These are phyloP conservation scores for Pharus latifolius DNA, from an alignment of 176 grass and related monocot genomes.

Conservation along the genomic window DNA sequence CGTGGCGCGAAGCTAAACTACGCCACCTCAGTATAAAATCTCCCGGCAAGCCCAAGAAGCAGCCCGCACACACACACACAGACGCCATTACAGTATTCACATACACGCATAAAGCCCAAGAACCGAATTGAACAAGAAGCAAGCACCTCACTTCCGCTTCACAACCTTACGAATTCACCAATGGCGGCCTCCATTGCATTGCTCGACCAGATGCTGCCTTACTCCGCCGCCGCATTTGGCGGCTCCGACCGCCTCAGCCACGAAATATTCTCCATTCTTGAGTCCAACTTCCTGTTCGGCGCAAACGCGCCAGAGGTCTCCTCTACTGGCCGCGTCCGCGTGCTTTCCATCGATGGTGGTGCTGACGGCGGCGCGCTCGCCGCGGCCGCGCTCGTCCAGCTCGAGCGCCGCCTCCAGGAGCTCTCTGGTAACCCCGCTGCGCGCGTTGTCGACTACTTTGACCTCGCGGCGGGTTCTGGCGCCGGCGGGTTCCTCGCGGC, in stretches of 20 bases:
- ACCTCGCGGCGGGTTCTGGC: constrained; percentile 60
- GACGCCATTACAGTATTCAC: not conserved
- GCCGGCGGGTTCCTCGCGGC: constrained; percentile 55
- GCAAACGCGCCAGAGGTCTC: not conserved
- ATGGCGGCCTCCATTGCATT: constrained; percentile 18
- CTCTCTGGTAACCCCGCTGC: constrained; percentile 39
- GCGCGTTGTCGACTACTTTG: constrained; percentile 50
- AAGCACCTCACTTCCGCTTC: not conserved
- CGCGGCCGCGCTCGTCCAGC: constrained; percentile 32
- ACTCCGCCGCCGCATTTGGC: not conserved
- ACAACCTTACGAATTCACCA: not conserved
- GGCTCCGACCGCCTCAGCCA: constrained; percentile 42
- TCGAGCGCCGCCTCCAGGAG: constrained; percentile 42
- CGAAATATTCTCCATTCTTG: constrained; percentile 85
- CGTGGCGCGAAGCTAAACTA: constrained; percentile 22
- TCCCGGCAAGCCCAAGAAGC: constrained; percentile 7
- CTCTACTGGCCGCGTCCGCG: constrained; percentile 31
- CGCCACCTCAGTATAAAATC: constrained; percentile 37
- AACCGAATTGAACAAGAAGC: not conserved
- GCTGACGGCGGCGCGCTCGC: constrained; percentile 32
- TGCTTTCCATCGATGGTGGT: constrained; percentile 59
- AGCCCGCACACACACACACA: not conserved
- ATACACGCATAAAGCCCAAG: too few species aligned
- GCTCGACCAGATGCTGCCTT: constrained; percentile 6
- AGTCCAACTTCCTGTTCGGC: constrained; percentile 65